These are phyloP conservation scores for Saturnispora sanitii DNA, from an alignment of 805 yeast genomes.

Conservation along the genomic window DNA sequence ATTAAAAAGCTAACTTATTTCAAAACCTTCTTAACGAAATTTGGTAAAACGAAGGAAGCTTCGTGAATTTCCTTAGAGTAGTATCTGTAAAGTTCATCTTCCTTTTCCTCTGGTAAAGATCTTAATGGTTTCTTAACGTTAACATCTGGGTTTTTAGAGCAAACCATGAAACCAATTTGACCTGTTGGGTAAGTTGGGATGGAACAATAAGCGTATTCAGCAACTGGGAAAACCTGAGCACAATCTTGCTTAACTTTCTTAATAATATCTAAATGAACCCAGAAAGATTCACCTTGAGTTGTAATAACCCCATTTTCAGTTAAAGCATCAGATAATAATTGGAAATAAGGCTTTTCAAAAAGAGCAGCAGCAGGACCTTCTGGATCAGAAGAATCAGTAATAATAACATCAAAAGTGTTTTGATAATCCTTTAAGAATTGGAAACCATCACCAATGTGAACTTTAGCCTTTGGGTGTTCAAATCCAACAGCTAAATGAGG, in stretches of 20 bases:
- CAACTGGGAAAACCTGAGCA: constrained; percentile 78
- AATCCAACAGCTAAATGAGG: constrained; percentile 83
- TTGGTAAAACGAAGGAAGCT: constrained; percentile 88
- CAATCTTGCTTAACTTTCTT: constrained; percentile 76
- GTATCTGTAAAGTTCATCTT: constrained; percentile 59
- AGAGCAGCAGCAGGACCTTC: constrained; percentile 96
- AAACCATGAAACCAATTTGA: constrained; percentile 96
- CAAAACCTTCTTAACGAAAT: constrained; percentile 57
- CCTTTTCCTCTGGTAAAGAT: constrained; percentile 50
- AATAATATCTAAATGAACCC: constrained; percentile 83
- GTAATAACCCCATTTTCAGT: constrained; percentile 86
- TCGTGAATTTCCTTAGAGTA: constrained; percentile 77
- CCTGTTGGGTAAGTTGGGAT: constrained; percentile 98
- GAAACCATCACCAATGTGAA: constrained; percentile 96
- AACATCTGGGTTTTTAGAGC: constrained; percentile 62
- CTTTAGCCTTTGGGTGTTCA: constrained; percentile 79
- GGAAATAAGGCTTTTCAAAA: constrained; percentile 87
- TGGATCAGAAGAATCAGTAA: constrained; percentile 96
- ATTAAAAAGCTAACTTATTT: constrained; percentile 8
- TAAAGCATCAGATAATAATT: constrained; percentile 75
- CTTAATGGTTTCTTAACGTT: constrained; percentile 65
- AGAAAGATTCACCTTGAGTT: constrained; percentile 92
- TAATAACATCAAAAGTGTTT: constrained; percentile 85
- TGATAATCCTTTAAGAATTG: constrained; percentile 79
- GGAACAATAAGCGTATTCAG: constrained; percentile 82